These are phyloP conservation scores for Jaltomata sinuosa DNA, from an alignment of 257 asterid genomes.

Conservation along the genomic window DNA sequence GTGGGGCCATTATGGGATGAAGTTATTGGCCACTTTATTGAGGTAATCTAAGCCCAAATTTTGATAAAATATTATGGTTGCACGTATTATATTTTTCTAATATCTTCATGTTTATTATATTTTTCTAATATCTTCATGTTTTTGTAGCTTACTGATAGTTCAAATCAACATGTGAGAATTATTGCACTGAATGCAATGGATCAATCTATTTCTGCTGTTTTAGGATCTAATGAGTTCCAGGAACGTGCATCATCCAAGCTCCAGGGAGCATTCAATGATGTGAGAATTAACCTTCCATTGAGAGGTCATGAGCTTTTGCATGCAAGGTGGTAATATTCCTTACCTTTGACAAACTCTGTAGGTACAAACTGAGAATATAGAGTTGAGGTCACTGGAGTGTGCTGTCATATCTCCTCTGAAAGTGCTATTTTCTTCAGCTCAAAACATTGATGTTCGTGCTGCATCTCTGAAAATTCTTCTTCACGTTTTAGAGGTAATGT, in stretches of 20 bases:
- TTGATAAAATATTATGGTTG: neutral
- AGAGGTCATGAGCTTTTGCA: slow-evolving; percentile 1
- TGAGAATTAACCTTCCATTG: slow-evolving; percentile 27
- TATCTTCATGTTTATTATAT: slow-evolving; percentile 1
- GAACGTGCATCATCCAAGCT: slow-evolving; percentile 32
- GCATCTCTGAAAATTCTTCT: slow-evolving; percentile 89
- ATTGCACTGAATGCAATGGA: slow-evolving; percentile 91
- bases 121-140: neutral
- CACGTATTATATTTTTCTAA: slow-evolving; percentile 2
- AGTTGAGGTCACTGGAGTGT: slow-evolving; percentile 72
- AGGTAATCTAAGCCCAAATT: slow-evolving; percentile 37
- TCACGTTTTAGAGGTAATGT: slow-evolving; percentile 82
- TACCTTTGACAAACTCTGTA: slow-evolving; percentile 21
- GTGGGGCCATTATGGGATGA: slow-evolving; percentile 93
- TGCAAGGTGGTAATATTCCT: neutral
- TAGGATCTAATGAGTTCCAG: slow-evolving; percentile 76
- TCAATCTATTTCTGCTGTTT: slow-evolving; percentile 86
- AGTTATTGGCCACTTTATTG: slow-evolving; percentile 74
- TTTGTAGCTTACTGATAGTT: slow-evolving; percentile 83
- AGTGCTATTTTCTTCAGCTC: slow-evolving; percentile 66
- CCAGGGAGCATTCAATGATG: slow-evolving; percentile 33
- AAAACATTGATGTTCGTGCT: slow-evolving; percentile 62
- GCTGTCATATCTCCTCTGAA: slow-evolving; percentile 75
- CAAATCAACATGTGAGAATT: slow-evolving; percentile 55
- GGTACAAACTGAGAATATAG: slow-evolving; percentile 37